Base-by-base conservation (phyloP, 148 eudicot species). In the Amaranthus cruentus region DNA sequence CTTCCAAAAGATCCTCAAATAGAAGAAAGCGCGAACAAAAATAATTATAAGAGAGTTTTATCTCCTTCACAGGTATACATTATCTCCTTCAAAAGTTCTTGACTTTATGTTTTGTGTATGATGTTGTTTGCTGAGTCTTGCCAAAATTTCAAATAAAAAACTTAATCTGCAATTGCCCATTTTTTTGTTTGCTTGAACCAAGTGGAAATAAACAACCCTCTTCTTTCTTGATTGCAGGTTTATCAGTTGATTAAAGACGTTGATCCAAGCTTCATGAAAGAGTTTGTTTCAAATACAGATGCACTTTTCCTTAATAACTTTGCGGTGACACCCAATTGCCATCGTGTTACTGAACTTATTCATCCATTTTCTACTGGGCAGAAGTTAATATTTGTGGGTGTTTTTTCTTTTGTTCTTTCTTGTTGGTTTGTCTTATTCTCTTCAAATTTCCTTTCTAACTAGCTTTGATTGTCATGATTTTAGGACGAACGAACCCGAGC, bases 281-380 rank as follows among this genome's bases (percentile, higher is more conserved):
- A 78, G 79, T 71, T 83, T 62, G 72, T 88, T 77, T 75, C 78
- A 55, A 85, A 80, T 70, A 81, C 73, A 61, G 85, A 85, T 73
- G 76, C 80, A 66, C 84, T 95, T 64, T 90, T 90, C 68, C 86
- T 91, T 28, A 80, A 81, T 74, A 69, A 80, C 78, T 86, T 91
- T 77, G 97, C 89, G 43, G 84, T 95, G 76, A 95, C 98, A 21
- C 98, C 98, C 18, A 95, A 95, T 74, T 86, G 89, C 76, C 96
- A 91, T 69, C 96, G 98, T 46, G 89, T 95, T 68, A 81, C 86
- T 43, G 98, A 95, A 80, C 81, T 90, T 57, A 64, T 79, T 48
- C 87, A 78, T 76, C 79, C 84, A 10, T 54, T 59, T 69, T 69
- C 87, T 62, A 66, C 66, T 73, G 91, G 89, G 55, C 90, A 84